Conservation (phyloP, 371 early-diverging fungal species). For the Lichtheimia corymbifera region DNA sequence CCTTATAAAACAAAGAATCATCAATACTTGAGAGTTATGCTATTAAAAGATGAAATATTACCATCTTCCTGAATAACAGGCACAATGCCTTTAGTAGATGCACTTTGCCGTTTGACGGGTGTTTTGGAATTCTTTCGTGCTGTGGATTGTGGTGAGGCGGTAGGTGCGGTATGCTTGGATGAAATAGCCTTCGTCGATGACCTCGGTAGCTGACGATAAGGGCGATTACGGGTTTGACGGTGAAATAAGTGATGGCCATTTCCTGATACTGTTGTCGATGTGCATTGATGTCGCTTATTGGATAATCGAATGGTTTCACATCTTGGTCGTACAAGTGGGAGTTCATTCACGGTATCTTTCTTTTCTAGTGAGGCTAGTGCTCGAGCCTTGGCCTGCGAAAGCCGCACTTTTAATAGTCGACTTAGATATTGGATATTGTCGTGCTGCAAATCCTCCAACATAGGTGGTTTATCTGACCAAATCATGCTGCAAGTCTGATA, state of each 20-base stretch:
- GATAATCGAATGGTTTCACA: slow-evolving; percentile 9
- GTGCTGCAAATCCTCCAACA: slow-evolving; percentile 2
- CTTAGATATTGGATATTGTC: slow-evolving; percentile 23
- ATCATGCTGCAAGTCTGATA: slow-evolving; percentile 7
- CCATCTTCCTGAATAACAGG: slow-evolving; percentile 31
- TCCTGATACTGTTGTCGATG: slow-evolving; percentile 2
- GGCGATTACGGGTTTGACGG: background rate
- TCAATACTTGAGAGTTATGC: background rate
- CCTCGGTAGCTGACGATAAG: background rate
- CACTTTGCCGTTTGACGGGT: background rate
- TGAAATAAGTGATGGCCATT: slow-evolving; percentile 9
- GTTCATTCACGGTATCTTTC: background rate
- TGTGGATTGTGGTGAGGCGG: background rate
- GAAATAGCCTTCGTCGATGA: background rate
- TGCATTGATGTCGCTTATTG: slow-evolving; percentile 10
- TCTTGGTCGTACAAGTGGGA: slow-evolving; percentile 1
- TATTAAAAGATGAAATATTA: slow-evolving; percentile 3
- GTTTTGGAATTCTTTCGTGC: background rate
- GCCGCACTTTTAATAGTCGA: slow-evolving; percentile 20
- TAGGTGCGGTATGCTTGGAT: slow-evolving; percentile 2
- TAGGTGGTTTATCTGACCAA: slow-evolving; percentile 8
- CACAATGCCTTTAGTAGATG: background rate
- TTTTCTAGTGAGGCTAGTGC: slow-evolving; percentile 14
- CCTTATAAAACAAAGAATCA: slow-evolving; percentile 5
- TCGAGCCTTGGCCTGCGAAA: slow-evolving; percentile 23